Evolutionary conservation across 495 filamentous ascomycete species (phyloP).

Genomic region (Neurospora sp.): DNA sequence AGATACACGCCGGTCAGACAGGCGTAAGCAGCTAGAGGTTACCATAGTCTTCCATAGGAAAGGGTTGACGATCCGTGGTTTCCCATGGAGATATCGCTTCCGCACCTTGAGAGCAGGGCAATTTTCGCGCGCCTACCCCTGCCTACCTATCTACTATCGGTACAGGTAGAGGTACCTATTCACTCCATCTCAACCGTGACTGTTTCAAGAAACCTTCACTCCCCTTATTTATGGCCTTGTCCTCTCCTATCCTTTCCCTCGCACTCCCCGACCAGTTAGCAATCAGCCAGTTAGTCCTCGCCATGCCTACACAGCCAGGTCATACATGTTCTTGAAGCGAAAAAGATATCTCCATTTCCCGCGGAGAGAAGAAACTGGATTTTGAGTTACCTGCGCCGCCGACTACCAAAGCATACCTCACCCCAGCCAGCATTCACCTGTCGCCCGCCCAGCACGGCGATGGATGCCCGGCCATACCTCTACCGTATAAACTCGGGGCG

Average conservation of each 20-base stretch:
- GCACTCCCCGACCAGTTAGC: no score
- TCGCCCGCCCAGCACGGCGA: no score
- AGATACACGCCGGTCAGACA: neutral
- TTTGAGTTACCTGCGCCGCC: neutral
- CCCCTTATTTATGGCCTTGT: neutral
- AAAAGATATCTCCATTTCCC: neutral
- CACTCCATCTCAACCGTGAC: neutral
- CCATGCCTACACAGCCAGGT: neutral
- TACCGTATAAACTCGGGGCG: no score
- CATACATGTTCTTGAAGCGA: neutral
- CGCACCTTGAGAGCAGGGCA: no score
- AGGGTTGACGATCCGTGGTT: neutral
- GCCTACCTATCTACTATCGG: no score
- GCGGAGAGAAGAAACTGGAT: neutral
- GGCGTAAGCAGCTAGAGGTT: neutral
- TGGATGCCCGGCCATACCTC: no score
- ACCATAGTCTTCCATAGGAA: neutral
- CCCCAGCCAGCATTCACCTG: neutral
- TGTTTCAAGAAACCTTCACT: neutral
- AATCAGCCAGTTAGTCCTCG: neutral
- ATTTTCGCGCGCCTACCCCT: no score
- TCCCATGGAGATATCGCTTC: no score
- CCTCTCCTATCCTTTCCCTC: neutral
- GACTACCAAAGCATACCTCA: neutral
- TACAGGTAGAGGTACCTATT: no score